Evolutionary conservation across 2,329 filamentous ascomycete genomes (phyloP), one percentile per base, ranked within the genome.

Genomic region (Claviceps fusiformis): DNA sequence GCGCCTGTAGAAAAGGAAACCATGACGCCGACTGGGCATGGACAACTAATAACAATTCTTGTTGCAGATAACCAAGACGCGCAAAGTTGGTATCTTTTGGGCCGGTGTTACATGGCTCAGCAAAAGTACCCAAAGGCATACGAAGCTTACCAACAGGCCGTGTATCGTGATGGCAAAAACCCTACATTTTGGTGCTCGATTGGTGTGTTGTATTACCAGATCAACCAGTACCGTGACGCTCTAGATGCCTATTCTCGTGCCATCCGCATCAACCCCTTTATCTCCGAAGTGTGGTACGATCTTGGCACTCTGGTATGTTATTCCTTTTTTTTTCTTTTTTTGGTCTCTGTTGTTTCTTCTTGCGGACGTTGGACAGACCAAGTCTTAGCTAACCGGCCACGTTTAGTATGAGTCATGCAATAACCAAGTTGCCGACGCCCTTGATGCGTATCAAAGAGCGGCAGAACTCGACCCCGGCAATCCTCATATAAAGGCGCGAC

Each of bases 161-260:
- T 98, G 44, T 98, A 98, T 68, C 89, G 93, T 56, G 93, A 98
- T 68, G 93, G 93, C 39, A 86, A 93, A 62, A 97, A 97, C 68
- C 93, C 93, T 19, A 97, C 93, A 2, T 98, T 97, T 75, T 98
- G 93, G 93, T 97, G 93, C 75, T 97, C 92, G 10, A 98, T 98
- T 67, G 93, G 93, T 68, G 93, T 98, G 17, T 79, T 98, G 57
- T 98, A 98, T 71, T 98, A 97, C 73, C 93, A 97, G 73, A 98
- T 98, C 75, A 98, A 97, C 72, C 93, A 98, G 74, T 98, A 98
- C 73, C 85, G 93, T 57, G 93, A 98, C 75, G 93, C 93, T 3
- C 80, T 98, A 54, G 93, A 98, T 74, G 93, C 93, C 44, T 98
- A 97, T 72, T 96, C 91, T 58, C 87, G 93, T 58, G 93, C 93